Conservation (phyloP, 768 basidiomycete genomes). For the Nidularia sp. region DNA sequence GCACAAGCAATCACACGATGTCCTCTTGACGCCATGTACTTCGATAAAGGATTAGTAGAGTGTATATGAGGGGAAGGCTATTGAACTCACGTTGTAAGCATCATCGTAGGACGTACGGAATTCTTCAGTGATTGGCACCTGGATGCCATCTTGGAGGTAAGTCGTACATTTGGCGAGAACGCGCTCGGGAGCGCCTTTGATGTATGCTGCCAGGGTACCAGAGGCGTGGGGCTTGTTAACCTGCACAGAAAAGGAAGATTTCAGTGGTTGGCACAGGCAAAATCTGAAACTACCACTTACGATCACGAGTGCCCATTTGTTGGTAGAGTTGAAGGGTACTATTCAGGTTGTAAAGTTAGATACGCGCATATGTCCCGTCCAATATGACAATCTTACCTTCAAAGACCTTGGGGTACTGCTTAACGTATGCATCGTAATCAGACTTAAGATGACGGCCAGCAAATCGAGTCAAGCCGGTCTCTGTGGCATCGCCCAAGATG, state of each 20-base stretch:
- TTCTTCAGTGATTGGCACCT: constrained; percentile 47
- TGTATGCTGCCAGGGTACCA: constrained; percentile 49
- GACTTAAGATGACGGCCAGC: constrained; percentile 48
- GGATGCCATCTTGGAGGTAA: constrained; percentile 48
- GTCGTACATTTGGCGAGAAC: constrained; percentile 62
- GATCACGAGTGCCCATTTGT: constrained; percentile 72
- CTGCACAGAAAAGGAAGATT: constrained; percentile 27
- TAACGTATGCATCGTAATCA: constrained; percentile 52
- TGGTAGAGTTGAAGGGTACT: constrained; percentile 71
- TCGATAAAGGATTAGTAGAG: constrained; percentile 1
- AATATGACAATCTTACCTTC: constrained; percentile 31
- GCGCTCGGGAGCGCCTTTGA: constrained; percentile 71
- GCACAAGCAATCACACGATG: constrained; percentile 76
- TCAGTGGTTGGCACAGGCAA: no score
- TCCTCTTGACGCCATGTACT: constrained; percentile 78
- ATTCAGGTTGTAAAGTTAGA: not conserved
- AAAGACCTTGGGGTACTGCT: constrained; percentile 55
- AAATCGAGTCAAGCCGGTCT: constrained; percentile 68
- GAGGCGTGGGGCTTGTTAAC: constrained; percentile 48
- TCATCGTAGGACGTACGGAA: constrained; percentile 51
- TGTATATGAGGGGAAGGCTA: not conserved
- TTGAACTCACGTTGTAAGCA: constrained; percentile 50
- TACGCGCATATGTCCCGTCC: not conserved
- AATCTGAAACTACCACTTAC: no score
- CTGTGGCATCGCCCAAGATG: constrained; percentile 72